Percentiles rank a stretch among this genome's conserved stretches.
Conservation (phyloP, 148 eudicot species). For the Nyssa sinensis region DNA sequence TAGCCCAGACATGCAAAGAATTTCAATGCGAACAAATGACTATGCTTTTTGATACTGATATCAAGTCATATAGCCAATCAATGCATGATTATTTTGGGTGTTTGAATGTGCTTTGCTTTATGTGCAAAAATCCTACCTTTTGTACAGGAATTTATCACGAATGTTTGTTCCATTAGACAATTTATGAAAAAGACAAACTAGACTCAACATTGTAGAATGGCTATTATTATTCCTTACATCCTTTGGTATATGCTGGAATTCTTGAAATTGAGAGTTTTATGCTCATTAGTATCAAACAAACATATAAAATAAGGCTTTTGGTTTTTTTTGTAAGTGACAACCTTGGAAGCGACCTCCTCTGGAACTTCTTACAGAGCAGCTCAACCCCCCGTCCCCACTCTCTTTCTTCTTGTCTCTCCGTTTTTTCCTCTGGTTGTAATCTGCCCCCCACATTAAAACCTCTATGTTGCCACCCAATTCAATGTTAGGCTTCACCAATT, state of each 20-base stretch:
- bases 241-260: background rate
- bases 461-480: background rate
- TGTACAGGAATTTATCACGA: background rate
- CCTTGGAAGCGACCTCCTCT: too few relatives aligned
- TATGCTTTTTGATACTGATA: too few relatives aligned
- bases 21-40: background rate
- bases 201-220: background rate
- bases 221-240: background rate
- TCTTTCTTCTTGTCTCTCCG: too few relatives aligned
- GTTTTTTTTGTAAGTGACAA: too few relatives aligned
- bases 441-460: background rate
- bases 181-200: too few relatives aligned
- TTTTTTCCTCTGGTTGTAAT: too few relatives aligned
- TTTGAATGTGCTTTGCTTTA: background rate
- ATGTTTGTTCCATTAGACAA: too few relatives aligned
- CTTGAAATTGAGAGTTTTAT: background rate
- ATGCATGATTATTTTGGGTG: background rate
- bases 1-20: background rate
- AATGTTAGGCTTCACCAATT: background rate
- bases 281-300: background rate
- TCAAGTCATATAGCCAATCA: background rate
- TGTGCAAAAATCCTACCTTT: background rate
- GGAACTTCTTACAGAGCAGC: too few relatives aligned
- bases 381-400: too few relatives aligned
- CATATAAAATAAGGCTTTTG: background rate